Conservation (phyloP, 2,329 filamentous ascomycete species). For the Neonectria magnoliae region DNA sequence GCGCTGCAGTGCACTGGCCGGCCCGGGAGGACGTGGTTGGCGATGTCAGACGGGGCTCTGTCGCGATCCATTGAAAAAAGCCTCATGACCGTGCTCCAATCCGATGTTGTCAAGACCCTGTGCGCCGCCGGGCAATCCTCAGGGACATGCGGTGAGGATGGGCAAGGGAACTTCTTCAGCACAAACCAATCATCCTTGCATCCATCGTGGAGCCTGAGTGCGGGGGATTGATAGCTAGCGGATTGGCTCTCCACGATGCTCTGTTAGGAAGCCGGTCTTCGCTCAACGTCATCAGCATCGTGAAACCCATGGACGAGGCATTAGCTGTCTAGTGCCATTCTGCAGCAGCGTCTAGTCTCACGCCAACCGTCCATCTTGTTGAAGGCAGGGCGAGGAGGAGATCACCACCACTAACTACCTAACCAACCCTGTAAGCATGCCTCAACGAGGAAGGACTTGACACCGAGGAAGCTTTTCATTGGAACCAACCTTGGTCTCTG, state of each 20-base stretch:
- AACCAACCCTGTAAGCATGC: not conserved
- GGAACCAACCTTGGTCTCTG: not conserved
- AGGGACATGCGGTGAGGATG: conserved; percentile 42
- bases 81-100: conserved; percentile 29
- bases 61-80: conserved; percentile 32
- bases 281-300: conserved; percentile 34
- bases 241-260: conserved; percentile 25
- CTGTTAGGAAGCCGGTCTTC: conserved; percentile 29
- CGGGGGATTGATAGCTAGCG: conserved; percentile 38
- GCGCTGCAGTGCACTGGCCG: conserved; percentile 20
- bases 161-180: conserved; percentile 26
- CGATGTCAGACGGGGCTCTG: conserved; percentile 15
- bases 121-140: conserved; percentile 14
- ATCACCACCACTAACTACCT: not conserved
- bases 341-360: conserved; percentile 3
- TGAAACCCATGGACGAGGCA: conserved; percentile 30
- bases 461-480: not conserved
- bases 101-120: conserved; percentile 24
- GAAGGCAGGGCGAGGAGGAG: conserved; percentile 1
- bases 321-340: conserved; percentile 15
- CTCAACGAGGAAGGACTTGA: conserved; percentile 24
- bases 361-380: conserved; percentile 3
- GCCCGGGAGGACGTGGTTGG: conserved; percentile 14
- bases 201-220: conserved; percentile 38
- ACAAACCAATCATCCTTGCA: conserved; percentile 34